A percentile compares a stretch with the other conserved stretches of the same genome.
phyloP scores from a whole-genome alignment of 768 basidiomycete genomes.

The Pilatotrama ljubarskyi region DNA sequence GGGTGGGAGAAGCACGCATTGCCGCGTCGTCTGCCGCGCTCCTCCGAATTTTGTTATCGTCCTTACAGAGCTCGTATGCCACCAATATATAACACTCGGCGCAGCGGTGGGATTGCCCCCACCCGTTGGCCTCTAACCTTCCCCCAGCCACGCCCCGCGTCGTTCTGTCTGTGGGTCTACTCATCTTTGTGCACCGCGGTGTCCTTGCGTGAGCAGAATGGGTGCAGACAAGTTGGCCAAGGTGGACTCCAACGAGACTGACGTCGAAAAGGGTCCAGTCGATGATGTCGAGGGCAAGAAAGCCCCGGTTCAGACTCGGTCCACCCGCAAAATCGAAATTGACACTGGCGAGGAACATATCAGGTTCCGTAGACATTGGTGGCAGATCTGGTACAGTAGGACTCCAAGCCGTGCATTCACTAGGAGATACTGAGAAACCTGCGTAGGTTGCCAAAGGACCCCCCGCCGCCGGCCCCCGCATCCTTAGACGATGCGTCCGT shows the following conservation, averaged over 20 bases:
- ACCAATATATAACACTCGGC: constrained; percentile 1
- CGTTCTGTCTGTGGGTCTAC: no score
- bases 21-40: neutral
- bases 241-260: constrained; percentile 12
- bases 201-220: neutral
- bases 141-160: neutral
- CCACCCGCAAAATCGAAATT: constrained; percentile 23
- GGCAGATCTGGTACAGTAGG: constrained; percentile 51
- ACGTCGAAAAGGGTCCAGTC: constrained; percentile 10
- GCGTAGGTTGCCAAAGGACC: constrained; percentile 56
- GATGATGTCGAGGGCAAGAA: constrained; percentile 8
- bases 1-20: neutral
- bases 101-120: neutral
- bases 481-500: constrained; percentile 59
- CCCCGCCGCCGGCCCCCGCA: constrained; percentile 55
- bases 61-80: neutral
- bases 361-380: constrained; percentile 49
- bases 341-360: constrained; percentile 35
- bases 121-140: neutral
- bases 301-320: neutral
- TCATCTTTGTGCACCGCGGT: no score
- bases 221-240: constrained; percentile 8
- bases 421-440: neutral
- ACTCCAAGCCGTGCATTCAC: neutral
- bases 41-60: neutral